Percentiles rank a stretch among this genome's conserved stretches.
These are phyloP conservation scores for Ilex asprella DNA, from an alignment of 257 asterid genomes.

Conservation along the genomic window DNA sequence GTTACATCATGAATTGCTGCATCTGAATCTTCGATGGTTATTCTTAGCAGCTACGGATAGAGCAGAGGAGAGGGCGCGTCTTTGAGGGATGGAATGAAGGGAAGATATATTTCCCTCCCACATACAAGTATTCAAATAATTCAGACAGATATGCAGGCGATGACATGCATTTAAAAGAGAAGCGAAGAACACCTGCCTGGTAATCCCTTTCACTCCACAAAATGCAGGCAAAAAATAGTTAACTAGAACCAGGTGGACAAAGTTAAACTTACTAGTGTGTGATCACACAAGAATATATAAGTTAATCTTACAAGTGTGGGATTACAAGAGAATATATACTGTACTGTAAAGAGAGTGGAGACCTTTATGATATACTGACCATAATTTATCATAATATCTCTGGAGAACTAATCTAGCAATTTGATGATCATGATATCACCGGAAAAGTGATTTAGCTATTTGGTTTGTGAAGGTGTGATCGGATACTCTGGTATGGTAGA, in stretches of 20 bases:
- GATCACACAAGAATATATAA: too few species aligned
- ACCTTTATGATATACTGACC: too few species aligned
- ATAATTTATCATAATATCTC: too few species aligned
- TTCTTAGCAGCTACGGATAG: slow-evolving; percentile 65
- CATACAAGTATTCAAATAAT: slow-evolving; percentile 80
- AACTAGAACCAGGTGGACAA: too few species aligned
- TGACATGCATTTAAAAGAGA: slow-evolving; percentile 64
- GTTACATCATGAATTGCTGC: neutral
- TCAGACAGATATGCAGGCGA: slow-evolving; percentile 89
- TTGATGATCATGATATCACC: too few species aligned
- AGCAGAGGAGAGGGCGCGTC: slow-evolving; percentile 70
- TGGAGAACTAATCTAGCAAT: too few species aligned
- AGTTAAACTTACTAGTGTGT: too few species aligned
- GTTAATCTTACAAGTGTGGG: too few species aligned
- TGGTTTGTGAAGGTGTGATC: slow-evolving; percentile 79
- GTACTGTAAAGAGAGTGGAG: too few species aligned
- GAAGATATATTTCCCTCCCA: slow-evolving; percentile 81
- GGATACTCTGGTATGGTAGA: slow-evolving; percentile 85
- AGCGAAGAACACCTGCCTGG: slow-evolving; percentile 96
- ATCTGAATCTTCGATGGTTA: neutral
- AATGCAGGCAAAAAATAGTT: neutral
- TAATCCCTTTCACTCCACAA: slow-evolving; percentile 18
- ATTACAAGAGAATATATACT: too few species aligned
- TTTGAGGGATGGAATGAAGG: slow-evolving; percentile 90
- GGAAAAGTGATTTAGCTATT: neutral